These are phyloP conservation scores for Evansstolkia leycettana DNA, from an alignment of 495 filamentous ascomycete genomes.

Conservation along the genomic window DNA sequence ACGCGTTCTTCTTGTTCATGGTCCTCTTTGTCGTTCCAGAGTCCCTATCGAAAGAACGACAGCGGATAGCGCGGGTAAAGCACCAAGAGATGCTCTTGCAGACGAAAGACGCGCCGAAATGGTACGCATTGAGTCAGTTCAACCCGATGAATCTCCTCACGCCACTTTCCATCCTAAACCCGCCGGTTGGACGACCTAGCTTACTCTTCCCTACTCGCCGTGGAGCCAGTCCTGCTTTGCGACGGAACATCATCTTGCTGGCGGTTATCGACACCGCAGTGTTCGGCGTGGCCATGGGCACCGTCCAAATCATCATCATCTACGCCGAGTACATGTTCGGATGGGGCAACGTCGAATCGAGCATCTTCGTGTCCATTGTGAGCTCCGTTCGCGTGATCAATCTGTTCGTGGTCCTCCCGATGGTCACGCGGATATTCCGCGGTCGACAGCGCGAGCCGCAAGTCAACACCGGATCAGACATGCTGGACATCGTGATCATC, in stretches of 20 bases:
- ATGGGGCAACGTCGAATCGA: slow-evolving; percentile 70
- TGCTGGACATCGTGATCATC: slow-evolving; percentile 64
- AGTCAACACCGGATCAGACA: slow-evolving; percentile 59
- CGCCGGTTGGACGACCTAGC: slow-evolving; percentile 49
- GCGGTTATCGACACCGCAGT: slow-evolving; percentile 67
- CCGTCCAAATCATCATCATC: slow-evolving; percentile 61
- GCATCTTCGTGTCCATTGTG: slow-evolving; percentile 62
- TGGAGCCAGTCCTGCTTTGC: slow-evolving; percentile 46
- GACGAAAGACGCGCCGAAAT: slow-evolving; percentile 5
- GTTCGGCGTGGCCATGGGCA: slow-evolving; percentile 73
- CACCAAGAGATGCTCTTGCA: slow-evolving; percentile 21
- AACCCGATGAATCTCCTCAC: slow-evolving; percentile 51
- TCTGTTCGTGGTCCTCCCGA: slow-evolving; percentile 62
- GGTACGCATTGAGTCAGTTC: slow-evolving; percentile 11
- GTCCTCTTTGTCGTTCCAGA: slow-evolving; percentile 66
- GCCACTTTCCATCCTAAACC: slow-evolving; percentile 69
- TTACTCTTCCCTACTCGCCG: slow-evolving; percentile 48
- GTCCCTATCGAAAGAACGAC: slow-evolving; percentile 58
- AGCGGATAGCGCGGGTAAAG: slow-evolving; percentile 54
- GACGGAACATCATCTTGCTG: slow-evolving; percentile 68
- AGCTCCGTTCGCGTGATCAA: slow-evolving; percentile 62
- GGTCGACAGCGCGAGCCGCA: slow-evolving; percentile 25
- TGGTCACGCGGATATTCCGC: slow-evolving; percentile 58
- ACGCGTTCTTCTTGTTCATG: slow-evolving; percentile 56
- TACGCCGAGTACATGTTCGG: slow-evolving; percentile 69